Evolutionary conservation across 1,284 basidiomycete species (phyloP).

Genomic region (Meripilus lineatus): DNA sequence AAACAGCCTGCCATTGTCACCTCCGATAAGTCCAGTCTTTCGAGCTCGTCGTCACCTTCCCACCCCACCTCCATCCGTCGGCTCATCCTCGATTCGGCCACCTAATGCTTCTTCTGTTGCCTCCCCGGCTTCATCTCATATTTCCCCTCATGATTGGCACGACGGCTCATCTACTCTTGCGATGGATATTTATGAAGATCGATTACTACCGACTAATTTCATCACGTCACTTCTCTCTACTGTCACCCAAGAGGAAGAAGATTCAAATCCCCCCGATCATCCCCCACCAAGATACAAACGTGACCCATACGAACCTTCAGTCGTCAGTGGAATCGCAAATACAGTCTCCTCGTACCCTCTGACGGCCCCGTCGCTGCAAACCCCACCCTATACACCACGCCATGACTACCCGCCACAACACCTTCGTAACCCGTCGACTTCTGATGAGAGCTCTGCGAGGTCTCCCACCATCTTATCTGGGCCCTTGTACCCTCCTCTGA

Average conservation of each 20-base stretch:
- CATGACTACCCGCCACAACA: slow-evolving; percentile 1
- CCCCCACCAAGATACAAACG: slow-evolving; percentile 31
- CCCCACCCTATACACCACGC: not conserved
- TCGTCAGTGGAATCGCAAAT: slow-evolving; percentile 14
- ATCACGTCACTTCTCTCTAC: slow-evolving; percentile 51
- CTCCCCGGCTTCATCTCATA: not conserved
- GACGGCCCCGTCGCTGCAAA: slow-evolving; percentile 7
- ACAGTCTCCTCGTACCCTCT: slow-evolving; percentile 10
- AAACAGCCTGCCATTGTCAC: not conserved
- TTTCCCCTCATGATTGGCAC: slow-evolving; percentile 47
- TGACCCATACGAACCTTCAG: slow-evolving; percentile 18
- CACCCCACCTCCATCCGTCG: not conserved
- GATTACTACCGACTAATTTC: slow-evolving; percentile 53
- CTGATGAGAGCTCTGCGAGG: not conserved
- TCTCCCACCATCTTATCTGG: not conserved
- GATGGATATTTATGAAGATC: slow-evolving; percentile 50
- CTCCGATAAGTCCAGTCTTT: not conserved
- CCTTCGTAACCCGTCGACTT: slow-evolving; percentile 1
- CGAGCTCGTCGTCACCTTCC: slow-evolving; percentile 1
- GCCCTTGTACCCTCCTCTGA: slow-evolving; percentile 1
- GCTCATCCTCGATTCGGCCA: not conserved
- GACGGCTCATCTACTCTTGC: slow-evolving; percentile 57
- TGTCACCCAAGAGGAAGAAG: slow-evolving; percentile 3
- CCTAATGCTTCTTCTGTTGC: not conserved
- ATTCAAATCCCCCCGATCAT: slow-evolving; percentile 4